phyloP scores from a whole-genome alignment of 768 basidiomycete species.

The Boletus vinaceobasis region DNA sequence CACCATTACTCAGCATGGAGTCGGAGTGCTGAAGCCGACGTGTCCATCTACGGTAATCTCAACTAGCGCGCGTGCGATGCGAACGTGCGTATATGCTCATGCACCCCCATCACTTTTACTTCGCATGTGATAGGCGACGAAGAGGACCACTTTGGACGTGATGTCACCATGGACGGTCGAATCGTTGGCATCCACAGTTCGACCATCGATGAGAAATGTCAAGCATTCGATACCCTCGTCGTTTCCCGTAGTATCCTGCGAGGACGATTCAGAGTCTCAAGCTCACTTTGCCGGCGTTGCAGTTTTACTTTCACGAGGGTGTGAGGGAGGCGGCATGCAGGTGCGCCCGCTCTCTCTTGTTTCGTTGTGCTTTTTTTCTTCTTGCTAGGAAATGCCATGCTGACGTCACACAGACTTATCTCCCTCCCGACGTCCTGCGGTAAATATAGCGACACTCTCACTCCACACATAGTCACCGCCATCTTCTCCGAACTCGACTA shows the following conservation, averaged over 20 bases:
- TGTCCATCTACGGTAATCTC: conserved; percentile 61
- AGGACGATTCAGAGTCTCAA: conserved; percentile 59
- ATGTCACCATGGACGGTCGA: conserved; percentile 75
- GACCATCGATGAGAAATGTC: conserved; percentile 81
- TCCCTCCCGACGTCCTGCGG: conserved; percentile 55
- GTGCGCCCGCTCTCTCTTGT: conserved; percentile 38
- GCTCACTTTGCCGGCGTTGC: conserved; percentile 48
- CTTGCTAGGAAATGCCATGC: too few relatives aligned
- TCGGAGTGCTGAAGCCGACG: conserved; percentile 76
- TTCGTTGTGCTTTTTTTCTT: too few relatives aligned
- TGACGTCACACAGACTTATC: background rate
- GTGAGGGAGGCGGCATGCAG: conserved; percentile 74
- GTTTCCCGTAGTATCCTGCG: conserved; percentile 73
- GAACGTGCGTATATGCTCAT: background rate
- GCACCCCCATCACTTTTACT: background rate
- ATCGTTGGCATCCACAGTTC: conserved; percentile 77
- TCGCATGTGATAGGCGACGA: conserved; percentile 45
- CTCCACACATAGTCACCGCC: conserved; percentile 64
- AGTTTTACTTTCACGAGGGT: conserved; percentile 39
- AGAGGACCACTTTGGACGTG: conserved; percentile 52
- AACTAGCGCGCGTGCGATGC: background rate
- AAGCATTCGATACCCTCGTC: conserved; percentile 83
- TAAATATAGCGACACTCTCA: conserved; percentile 30
- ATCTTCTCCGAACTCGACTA: conserved; percentile 41
- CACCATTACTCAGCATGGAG: conserved; percentile 68